These are phyloP conservation scores for Pseudogymnoascus sp. DNA, from an alignment of 2,329 filamentous ascomycete genomes.

Conservation along the genomic window DNA sequence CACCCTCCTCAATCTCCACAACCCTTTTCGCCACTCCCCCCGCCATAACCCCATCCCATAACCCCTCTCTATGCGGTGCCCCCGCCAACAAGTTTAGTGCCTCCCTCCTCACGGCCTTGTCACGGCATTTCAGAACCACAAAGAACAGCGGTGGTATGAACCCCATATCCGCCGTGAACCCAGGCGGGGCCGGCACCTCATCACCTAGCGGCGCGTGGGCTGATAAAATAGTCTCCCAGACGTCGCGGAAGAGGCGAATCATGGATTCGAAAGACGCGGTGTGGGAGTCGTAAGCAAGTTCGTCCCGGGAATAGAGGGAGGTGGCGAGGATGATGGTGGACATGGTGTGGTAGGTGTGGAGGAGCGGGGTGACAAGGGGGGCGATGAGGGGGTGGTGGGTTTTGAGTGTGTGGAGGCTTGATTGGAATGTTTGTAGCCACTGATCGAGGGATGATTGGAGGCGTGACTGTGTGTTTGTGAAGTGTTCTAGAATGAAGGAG, in stretches of 20 bases:
- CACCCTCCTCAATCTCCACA: slow-evolving; percentile 32
- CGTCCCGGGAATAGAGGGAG: slow-evolving; percentile 26
- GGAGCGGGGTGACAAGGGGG: slow-evolving; percentile 24
- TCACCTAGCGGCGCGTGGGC: background rate
- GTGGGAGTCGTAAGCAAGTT: slow-evolving; percentile 33
- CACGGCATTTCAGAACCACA: slow-evolving; percentile 39
- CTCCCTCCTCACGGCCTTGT: slow-evolving; percentile 33
- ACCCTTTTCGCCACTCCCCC: slow-evolving; percentile 31
- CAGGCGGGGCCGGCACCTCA: slow-evolving; percentile 23
- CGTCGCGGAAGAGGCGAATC: slow-evolving; percentile 19
- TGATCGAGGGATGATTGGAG: background rate
- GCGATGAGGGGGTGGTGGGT: slow-evolving; percentile 9
- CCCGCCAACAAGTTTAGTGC: slow-evolving; percentile 30
- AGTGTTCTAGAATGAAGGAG: background rate
- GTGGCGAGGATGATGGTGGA: slow-evolving; percentile 35
- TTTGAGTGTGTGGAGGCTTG: background rate
- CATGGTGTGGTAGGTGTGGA: slow-evolving; percentile 36
- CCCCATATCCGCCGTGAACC: slow-evolving; percentile 35
- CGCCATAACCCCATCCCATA: slow-evolving; percentile 34
- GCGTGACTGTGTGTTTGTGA: background rate
- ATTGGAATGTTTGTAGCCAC: slow-evolving; percentile 14
- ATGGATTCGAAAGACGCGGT: slow-evolving; percentile 29
- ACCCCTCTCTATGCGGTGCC: slow-evolving; percentile 31
- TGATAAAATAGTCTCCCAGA: background rate
- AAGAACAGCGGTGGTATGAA: slow-evolving; percentile 40